Conservation (phyloP, 106 monocot genomes). For the Chionographis japonica region DNA sequence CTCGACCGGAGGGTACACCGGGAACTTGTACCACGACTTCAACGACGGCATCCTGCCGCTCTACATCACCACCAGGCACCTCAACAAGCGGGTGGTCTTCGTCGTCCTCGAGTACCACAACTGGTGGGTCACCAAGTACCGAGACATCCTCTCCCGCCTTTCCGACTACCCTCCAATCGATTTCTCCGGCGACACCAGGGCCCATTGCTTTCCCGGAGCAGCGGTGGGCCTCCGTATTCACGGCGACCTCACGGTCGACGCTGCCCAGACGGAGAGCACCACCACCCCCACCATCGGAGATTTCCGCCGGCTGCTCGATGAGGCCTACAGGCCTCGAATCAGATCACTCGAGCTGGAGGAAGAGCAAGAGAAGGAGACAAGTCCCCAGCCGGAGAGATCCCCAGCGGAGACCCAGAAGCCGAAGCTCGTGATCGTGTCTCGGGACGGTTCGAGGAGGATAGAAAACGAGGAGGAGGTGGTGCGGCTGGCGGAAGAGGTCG, state of each 20-base stretch:
- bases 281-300: slow-evolving; percentile 21
- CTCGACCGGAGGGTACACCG: slow-evolving; percentile 78
- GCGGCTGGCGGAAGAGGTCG: slow-evolving; percentile 28
- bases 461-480: slow-evolving; percentile 64
- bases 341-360: slow-evolving; percentile 4
- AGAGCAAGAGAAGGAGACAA: background rate
- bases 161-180: slow-evolving; percentile 39
- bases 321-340: slow-evolving; percentile 42
- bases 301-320: slow-evolving; percentile 39
- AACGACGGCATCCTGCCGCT: slow-evolving; percentile 63
- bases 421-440: slow-evolving; percentile 50
- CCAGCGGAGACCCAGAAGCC: slow-evolving; percentile 8
- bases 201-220: slow-evolving; percentile 58
- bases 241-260: slow-evolving; percentile 43
- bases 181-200: slow-evolving; percentile 33
- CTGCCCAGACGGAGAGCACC: slow-evolving; percentile 14
- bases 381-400: background rate
- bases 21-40: slow-evolving; percentile 74
- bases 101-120: slow-evolving; percentile 46
- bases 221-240: slow-evolving; percentile 59
- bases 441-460: slow-evolving; percentile 61
- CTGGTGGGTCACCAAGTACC: slow-evolving; percentile 66
- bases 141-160: slow-evolving; percentile 33
- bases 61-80: slow-evolving; percentile 42
- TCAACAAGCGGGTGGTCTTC: slow-evolving; percentile 40